phyloP scores from a whole-genome alignment of 306 rosid genomes.

The Cicer yamashitae region DNA sequence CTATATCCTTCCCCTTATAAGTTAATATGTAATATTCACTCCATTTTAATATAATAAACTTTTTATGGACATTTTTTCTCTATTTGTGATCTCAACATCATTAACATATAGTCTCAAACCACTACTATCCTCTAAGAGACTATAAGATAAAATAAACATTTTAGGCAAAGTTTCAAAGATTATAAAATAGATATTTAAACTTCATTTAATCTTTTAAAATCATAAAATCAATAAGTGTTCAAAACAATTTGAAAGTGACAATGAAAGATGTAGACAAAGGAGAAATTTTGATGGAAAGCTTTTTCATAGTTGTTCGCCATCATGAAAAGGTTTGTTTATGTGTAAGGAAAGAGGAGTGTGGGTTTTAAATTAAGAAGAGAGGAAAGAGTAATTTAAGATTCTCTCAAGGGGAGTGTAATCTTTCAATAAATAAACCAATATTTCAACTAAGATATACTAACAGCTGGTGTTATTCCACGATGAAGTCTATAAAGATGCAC shows the following conservation, averaged over 20 bases:
- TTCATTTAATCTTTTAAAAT: slow-evolving; percentile 12
- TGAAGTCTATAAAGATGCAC: slow-evolving; percentile 90
- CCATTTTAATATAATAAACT: neutral
- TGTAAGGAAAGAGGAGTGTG: neutral
- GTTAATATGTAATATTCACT: neutral
- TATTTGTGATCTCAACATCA: neutral
- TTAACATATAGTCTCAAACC: neutral
- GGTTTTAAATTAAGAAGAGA: neutral
- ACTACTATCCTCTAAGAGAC: neutral
- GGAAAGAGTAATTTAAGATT: neutral
- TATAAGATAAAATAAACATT: slow-evolving; percentile 5
- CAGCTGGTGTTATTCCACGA: slow-evolving; percentile 95
- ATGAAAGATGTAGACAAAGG: neutral
- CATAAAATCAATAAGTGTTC: neutral
- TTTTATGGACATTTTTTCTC: neutral
- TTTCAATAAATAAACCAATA: neutral
- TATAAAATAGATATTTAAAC: neutral
- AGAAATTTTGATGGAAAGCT: neutral
- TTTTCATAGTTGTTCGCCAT: neutral
- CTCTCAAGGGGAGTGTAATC: neutral
- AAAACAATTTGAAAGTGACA: neutral
- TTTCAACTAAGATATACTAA: slow-evolving; percentile 56
- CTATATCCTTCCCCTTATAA: neutral
- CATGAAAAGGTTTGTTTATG: neutral
- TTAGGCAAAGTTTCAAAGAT: neutral